These are phyloP conservation scores for Tuber borchii DNA, from an alignment of 495 filamentous ascomycete genomes.

Conservation along the genomic window DNA sequence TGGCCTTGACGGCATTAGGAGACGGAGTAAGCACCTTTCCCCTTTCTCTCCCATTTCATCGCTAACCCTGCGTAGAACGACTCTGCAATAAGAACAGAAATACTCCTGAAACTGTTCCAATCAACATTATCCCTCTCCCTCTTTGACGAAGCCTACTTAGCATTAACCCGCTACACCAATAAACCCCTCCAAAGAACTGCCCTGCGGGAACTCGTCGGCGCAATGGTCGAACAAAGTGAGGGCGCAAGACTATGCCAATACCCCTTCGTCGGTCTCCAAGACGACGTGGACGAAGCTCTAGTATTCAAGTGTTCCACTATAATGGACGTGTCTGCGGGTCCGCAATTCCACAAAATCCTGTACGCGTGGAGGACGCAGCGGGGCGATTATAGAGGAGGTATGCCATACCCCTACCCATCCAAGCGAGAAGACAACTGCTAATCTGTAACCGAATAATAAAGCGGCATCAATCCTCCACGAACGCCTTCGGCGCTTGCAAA, in stretches of 20 bases:
- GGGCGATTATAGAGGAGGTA: constrained; percentile 69
- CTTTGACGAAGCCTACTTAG: constrained; percentile 75
- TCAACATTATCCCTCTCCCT: constrained; percentile 67
- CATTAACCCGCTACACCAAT: constrained; percentile 64
- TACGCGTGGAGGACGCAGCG: constrained; percentile 81
- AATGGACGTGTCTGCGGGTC: constrained; percentile 53
- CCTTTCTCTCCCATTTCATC: constrained; percentile 39
- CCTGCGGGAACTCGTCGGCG: constrained; percentile 59
- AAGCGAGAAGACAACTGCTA: not conserved
- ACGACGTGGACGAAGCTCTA: constrained; percentile 70
- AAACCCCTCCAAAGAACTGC: constrained; percentile 54
- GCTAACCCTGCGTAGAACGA: constrained; percentile 10
- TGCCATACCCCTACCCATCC: not conserved
- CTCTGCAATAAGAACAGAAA: constrained; percentile 50
- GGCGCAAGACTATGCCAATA: constrained; percentile 64
- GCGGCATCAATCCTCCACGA: constrained; percentile 71
- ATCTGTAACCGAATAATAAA: not conserved
- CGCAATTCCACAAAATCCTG: constrained; percentile 72
- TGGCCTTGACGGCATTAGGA: constrained; percentile 52
- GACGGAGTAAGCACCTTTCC: constrained; percentile 45
- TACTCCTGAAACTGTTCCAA: constrained; percentile 76
- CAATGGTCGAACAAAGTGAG: constrained; percentile 62
- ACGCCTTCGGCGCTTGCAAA: constrained; percentile 58
- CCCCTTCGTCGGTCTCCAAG: constrained; percentile 67
- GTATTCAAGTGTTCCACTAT: constrained; percentile 55